These are phyloP conservation scores for Evernia prunastri DNA, from an alignment of 495 filamentous ascomycete genomes.

Conservation along the genomic window DNA sequence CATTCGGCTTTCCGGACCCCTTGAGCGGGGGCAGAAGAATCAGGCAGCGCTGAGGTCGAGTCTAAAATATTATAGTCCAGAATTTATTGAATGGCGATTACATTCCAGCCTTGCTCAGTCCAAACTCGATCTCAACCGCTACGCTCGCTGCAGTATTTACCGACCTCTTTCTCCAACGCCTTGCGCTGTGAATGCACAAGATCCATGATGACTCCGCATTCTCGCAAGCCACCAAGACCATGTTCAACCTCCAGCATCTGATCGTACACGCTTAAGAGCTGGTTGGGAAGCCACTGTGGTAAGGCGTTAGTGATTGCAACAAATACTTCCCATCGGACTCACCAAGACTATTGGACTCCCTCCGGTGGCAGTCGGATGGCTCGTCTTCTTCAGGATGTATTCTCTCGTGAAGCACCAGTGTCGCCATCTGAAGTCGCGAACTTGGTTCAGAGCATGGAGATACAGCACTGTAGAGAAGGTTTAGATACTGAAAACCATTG, in stretches of 20 bases:
- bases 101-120: background rate
- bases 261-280: constrained; percentile 68
- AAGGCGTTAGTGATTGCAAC: background rate
- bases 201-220: constrained; percentile 63
- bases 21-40: constrained; percentile 11
- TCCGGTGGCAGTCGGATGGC: constrained; percentile 80
- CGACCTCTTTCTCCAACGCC: constrained; percentile 70
- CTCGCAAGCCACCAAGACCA: constrained; percentile 30
- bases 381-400: constrained; percentile 80
- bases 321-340: constrained; percentile 25
- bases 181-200: constrained; percentile 58
- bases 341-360: constrained; percentile 85
- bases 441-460: constrained; percentile 68
- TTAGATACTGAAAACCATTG: constrained; percentile 19
- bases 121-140: constrained; percentile 36
- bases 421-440: constrained; percentile 82
- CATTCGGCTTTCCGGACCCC: constrained; percentile 17
- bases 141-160: constrained; percentile 70
- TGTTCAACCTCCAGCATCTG: constrained; percentile 63
- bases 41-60: background rate
- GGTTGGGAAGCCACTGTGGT: constrained; percentile 72
- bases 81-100: background rate
- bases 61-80: background rate
- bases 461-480: constrained; percentile 49
- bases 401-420: constrained; percentile 94